These are phyloP conservation scores for Cyclanthera cordifolia DNA, from an alignment of 306 rosid genomes.

Conservation along the genomic window DNA sequence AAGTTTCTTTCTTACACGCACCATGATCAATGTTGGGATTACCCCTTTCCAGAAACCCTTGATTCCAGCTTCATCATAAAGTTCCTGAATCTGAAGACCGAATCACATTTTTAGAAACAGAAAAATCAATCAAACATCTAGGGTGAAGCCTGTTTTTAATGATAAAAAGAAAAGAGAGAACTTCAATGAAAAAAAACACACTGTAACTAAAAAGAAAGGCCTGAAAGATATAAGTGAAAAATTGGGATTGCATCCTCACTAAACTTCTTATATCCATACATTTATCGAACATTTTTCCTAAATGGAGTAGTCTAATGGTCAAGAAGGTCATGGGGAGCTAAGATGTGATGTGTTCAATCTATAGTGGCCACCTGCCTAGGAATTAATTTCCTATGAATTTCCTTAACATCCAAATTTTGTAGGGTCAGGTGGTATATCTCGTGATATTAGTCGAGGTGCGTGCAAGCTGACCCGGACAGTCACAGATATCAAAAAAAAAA, in stretches of 20 bases:
- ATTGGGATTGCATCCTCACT: not conserved
- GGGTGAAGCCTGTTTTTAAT: not conserved
- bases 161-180: not conserved
- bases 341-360: too few relatives aligned
- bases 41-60: conserved; percentile 87
- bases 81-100: conserved; percentile 57
- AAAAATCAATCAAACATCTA: not conserved
- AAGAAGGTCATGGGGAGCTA: too few relatives aligned
- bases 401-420: too few relatives aligned
- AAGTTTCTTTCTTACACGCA: conserved; percentile 19
- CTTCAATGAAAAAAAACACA: not conserved
- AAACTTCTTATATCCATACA: not conserved
- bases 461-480: too few relatives aligned
- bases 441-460: too few relatives aligned
- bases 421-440: too few relatives aligned
- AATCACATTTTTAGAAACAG: not conserved
- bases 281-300: not conserved
- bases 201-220: not conserved
- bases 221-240: not conserved
- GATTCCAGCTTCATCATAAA: conserved; percentile 69
- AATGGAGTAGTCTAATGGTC: too few relatives aligned
- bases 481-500: too few relatives aligned
- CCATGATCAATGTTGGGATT: conserved; percentile 65
- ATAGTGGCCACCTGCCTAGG: too few relatives aligned
- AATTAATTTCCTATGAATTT: too few relatives aligned